These are phyloP conservation scores for Leersia perrieri DNA, from an alignment of 176 grass and related monocot species.

Conservation along the genomic window DNA sequence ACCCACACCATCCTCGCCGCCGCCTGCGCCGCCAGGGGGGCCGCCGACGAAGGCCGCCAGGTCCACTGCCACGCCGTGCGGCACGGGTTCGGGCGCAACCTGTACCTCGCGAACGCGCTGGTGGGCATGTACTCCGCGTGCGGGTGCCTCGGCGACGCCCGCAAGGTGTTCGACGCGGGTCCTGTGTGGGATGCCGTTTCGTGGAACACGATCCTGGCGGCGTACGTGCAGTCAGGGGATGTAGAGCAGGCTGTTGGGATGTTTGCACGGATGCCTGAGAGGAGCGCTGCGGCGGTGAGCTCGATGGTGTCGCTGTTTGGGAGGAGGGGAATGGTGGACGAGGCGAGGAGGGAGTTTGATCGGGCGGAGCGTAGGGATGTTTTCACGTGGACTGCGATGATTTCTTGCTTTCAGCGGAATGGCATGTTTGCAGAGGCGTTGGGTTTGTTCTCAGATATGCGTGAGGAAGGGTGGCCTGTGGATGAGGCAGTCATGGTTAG, in stretches of 20 bases:
- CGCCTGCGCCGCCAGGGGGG: slow-evolving; percentile 47
- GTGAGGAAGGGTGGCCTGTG: slow-evolving; percentile 31
- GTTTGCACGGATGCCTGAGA: slow-evolving; percentile 56
- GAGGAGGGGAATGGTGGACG: slow-evolving; percentile 50
- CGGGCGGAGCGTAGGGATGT: slow-evolving; percentile 44
- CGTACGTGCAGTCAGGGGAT: slow-evolving; percentile 57
- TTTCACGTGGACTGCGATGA: slow-evolving; percentile 72
- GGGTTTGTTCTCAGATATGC: slow-evolving; percentile 52
- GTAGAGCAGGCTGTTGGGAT: slow-evolving; percentile 42
- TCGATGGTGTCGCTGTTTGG: slow-evolving; percentile 71
- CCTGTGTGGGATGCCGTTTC: slow-evolving; percentile 82
- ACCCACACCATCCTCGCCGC: slow-evolving; percentile 60
- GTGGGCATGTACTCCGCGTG: slow-evolving; percentile 74
- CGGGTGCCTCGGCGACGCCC: slow-evolving; percentile 49
- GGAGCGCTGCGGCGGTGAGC: slow-evolving; percentile 45
- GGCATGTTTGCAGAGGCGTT: slow-evolving; percentile 52
- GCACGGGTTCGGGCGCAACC: slow-evolving; percentile 56
- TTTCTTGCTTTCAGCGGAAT: slow-evolving; percentile 77
- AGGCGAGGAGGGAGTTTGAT: slow-evolving; percentile 66
- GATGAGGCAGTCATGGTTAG: slow-evolving; percentile 83
- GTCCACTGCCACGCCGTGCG: slow-evolving; percentile 49
- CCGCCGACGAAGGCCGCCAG: slow-evolving; percentile 53
- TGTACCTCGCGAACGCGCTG: slow-evolving; percentile 74
- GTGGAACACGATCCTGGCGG: slow-evolving; percentile 79
- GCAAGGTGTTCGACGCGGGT: slow-evolving; percentile 62